Percentiles rank a stretch among this genome's conserved stretches.
phyloP scores from a whole-genome alignment of 164 flowering plant species.

The Sedum album region DNA sequence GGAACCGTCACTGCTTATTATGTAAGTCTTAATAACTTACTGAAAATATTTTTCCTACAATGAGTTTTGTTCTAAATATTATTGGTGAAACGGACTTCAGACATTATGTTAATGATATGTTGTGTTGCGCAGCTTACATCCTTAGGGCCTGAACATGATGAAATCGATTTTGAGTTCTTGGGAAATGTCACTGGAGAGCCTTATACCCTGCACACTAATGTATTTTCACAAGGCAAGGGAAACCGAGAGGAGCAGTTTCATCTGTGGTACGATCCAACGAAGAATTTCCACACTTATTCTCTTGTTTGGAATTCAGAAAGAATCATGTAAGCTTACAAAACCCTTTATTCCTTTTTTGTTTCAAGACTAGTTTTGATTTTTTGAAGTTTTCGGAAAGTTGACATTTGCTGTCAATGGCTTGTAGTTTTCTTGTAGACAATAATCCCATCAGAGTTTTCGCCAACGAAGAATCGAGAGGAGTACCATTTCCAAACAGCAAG shows the following conservation, averaged over 20 bases:
- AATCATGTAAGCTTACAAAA: not conserved
- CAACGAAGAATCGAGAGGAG: not conserved
- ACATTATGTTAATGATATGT: too few species aligned
- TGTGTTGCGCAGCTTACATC: not conserved
- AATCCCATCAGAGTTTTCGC: not conserved
- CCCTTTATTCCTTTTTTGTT: not conserved
- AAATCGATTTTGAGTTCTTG: not conserved
- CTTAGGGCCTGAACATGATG: not conserved
- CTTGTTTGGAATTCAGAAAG: not conserved
- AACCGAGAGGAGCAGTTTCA: conserved; percentile 1
- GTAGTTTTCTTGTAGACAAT: not conserved
- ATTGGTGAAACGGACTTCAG: too few species aligned
- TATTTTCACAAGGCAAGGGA: not conserved
- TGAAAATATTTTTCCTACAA: too few species aligned
- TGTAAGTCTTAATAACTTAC: too few species aligned
- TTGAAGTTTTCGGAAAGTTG: not conserved
- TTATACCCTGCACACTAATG: not conserved
- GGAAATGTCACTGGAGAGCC: not conserved
- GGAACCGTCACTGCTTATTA: not conserved
- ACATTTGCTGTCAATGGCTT: too few species aligned
- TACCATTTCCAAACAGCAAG: not conserved
- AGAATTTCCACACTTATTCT: not conserved
- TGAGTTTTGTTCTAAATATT: too few species aligned
- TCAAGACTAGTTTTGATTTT: not conserved
- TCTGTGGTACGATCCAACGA: not conserved